phyloP scores from a whole-genome alignment of 768 basidiomycete species.

The Solioccasus polychromus region DNA sequence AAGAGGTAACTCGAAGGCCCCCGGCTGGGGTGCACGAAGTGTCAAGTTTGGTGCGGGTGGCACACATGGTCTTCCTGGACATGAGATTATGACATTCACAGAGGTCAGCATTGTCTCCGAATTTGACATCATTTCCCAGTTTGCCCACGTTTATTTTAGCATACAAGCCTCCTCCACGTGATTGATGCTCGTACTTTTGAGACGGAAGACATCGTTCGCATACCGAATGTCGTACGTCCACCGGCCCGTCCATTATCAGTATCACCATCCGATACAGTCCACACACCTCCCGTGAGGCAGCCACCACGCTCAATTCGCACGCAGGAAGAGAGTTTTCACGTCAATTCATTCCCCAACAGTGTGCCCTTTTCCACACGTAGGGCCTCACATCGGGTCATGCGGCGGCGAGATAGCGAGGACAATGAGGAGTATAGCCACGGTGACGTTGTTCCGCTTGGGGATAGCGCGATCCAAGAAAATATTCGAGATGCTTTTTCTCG shows the following conservation, averaged over 20 bases:
- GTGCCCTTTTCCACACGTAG: slow-evolving; percentile 19
- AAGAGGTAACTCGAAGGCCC: slow-evolving; percentile 52
- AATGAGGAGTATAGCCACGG: slow-evolving; percentile 37
- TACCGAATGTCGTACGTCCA: slow-evolving; percentile 41
- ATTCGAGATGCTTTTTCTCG: slow-evolving; percentile 53
- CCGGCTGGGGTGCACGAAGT: slow-evolving; percentile 81
- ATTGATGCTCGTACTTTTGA: slow-evolving; percentile 88
- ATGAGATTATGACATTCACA: slow-evolving; percentile 85
- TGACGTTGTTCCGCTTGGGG: slow-evolving; percentile 52
- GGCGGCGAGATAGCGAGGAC: slow-evolving; percentile 25
- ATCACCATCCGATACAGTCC: slow-evolving; percentile 11
- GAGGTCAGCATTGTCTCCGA: slow-evolving; percentile 53
- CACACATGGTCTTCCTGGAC: slow-evolving; percentile 42
- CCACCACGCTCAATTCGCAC: slow-evolving; percentile 44
- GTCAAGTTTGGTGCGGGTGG: slow-evolving; percentile 81
- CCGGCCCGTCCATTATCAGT: slow-evolving; percentile 11
- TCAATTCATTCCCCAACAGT: slow-evolving; percentile 12
- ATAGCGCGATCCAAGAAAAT: slow-evolving; percentile 52
- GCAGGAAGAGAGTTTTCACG: slow-evolving; percentile 57
- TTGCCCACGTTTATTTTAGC: slow-evolving; percentile 42
- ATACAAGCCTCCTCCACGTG: slow-evolving; percentile 78
- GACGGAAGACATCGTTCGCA: slow-evolving; percentile 62
- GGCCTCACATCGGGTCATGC: slow-evolving; percentile 18
- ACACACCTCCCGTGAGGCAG: slow-evolving; percentile 16
- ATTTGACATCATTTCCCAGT: background rate